Conservation (phyloP, 129 eudicot species). For the Solidago caesia region DNA sequence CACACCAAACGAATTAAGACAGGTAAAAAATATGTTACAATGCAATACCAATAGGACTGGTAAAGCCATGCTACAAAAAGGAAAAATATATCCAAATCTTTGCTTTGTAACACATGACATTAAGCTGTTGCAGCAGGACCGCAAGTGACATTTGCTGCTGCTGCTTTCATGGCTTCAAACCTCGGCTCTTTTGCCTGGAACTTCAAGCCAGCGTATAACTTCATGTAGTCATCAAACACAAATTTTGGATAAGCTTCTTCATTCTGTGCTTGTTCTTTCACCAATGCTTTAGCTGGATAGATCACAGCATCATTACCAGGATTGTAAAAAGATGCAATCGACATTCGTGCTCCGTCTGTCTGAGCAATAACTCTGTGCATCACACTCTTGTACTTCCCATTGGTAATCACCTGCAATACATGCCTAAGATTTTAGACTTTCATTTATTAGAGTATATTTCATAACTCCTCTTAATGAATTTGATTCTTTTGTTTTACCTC, state of each 20-base stretch:
- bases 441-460: background rate
- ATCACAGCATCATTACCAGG: constrained; percentile 62
- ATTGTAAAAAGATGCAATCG: constrained; percentile 63
- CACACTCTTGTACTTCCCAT: constrained; percentile 71
- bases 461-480: background rate
- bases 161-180: constrained; percentile 69
- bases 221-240: constrained; percentile 71
- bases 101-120: constrained; percentile 10
- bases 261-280: constrained; percentile 35
- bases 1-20: constrained; percentile 11
- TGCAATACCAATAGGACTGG: background rate
- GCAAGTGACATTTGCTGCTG: constrained; percentile 28
- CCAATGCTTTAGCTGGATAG: constrained; percentile 47
- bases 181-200: constrained; percentile 70
- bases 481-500: constrained; percentile 34
- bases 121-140: constrained; percentile 35
- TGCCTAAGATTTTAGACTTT: constrained; percentile 6
- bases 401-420: constrained; percentile 52
- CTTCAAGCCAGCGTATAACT: constrained; percentile 55
- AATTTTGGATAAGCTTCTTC: constrained; percentile 48
- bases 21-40: constrained; percentile 2
- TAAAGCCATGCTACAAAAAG: background rate
- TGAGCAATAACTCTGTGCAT: constrained; percentile 62
- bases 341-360: constrained; percentile 55
- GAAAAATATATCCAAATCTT: background rate